Evolutionary conservation across 371 early-diverging fungal genomes (phyloP).

Genomic region (Haplosporangium sp.): DNA sequence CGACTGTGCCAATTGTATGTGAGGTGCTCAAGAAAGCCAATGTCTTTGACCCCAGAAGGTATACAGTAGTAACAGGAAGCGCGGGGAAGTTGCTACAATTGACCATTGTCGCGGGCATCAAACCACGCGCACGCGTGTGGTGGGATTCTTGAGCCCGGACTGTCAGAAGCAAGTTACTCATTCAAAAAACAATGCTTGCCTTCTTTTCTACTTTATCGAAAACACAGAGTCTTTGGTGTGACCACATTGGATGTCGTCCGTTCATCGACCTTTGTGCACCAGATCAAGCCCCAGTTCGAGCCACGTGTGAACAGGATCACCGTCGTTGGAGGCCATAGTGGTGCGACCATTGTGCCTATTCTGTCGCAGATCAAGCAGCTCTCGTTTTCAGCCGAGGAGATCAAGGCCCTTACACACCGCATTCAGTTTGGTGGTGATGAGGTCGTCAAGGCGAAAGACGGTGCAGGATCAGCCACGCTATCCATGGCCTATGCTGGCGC

Average conservation of each 20-base stretch:
- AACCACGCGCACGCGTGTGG: background rate
- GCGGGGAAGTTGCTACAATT: background rate
- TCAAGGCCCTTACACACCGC: constrained; percentile 82
- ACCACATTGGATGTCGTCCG: constrained; percentile 92
- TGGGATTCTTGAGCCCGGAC: background rate
- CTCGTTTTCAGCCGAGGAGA: constrained; percentile 72
- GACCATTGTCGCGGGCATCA: background rate
- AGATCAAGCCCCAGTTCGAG: constrained; percentile 57
- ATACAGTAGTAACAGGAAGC: background rate
- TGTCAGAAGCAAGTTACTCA: background rate
- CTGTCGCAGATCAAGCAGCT: constrained; percentile 70
- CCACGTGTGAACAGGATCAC: constrained; percentile 72
- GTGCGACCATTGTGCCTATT: constrained; percentile 89
- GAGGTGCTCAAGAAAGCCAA: constrained; percentile 85
- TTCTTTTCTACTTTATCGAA: constrained; percentile 1
- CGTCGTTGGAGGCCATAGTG: constrained; percentile 95
- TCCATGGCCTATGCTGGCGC: constrained; percentile 99
- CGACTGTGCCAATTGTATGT: constrained; percentile 89
- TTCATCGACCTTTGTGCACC: constrained; percentile 84
- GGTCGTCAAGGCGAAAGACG: constrained; percentile 99
- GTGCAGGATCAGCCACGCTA: constrained; percentile 97
- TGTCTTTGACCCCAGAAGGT: constrained; percentile 81
- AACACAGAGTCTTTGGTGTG: constrained; percentile 86
- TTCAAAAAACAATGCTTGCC: background rate
- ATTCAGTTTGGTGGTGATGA: constrained; percentile 99